Conservation (phyloP, 345 rosid species). For the Barbarea vulgaris region DNA sequence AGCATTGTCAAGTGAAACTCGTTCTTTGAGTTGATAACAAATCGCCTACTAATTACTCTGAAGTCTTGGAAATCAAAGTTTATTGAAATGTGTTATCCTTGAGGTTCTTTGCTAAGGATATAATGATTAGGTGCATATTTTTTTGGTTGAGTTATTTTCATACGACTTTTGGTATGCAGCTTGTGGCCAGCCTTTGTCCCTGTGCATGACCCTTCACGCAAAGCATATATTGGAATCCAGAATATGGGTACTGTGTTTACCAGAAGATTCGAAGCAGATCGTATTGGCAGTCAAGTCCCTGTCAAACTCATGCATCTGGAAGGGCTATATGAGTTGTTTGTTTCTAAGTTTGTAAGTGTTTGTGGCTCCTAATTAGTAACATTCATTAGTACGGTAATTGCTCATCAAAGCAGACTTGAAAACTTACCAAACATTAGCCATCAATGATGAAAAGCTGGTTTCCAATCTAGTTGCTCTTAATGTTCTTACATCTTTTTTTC, state of each 20-base stretch:
- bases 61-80: conserved; percentile 1
- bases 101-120: conserved; percentile 4
- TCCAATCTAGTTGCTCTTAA: not conserved
- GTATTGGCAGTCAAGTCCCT: conserved; percentile 90
- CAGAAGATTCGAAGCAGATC: conserved; percentile 94
- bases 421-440: conserved; percentile 19
- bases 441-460: conserved; percentile 24
- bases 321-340: conserved; percentile 88
- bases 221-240: conserved; percentile 92
- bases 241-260: conserved; percentile 89
- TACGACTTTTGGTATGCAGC: conserved; percentile 51
- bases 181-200: conserved; percentile 98
- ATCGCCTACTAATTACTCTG: not conserved
- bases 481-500: not conserved
- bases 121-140: conserved; percentile 14
- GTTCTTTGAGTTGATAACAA: conserved; percentile 23
- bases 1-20: conserved; percentile 6
- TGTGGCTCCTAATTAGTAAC: conserved; percentile 6
- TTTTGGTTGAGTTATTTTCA: not conserved
- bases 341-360: conserved; percentile 92
- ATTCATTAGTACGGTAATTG: conserved; percentile 16
- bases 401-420: conserved; percentile 9
- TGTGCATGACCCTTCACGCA: conserved; percentile 90
- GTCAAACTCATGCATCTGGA: conserved; percentile 94
- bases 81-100: not conserved